A percentile compares a stretch with the other conserved stretches of the same genome.
phyloP scores from a whole-genome alignment of 164 flowering plant species.

The Tinospora cordifolia region DNA sequence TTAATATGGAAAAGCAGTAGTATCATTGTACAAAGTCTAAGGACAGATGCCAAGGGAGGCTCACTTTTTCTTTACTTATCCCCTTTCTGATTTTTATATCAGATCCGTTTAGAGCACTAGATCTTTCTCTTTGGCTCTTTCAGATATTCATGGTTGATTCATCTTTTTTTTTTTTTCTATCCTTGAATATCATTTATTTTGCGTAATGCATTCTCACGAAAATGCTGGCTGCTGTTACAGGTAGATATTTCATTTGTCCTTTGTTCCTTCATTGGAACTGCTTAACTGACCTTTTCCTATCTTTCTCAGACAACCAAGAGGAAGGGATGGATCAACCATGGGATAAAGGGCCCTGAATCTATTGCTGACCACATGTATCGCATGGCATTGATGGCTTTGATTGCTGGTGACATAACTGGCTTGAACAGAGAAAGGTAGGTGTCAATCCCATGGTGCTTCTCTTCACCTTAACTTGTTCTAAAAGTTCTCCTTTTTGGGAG shows the following conservation, averaged over 20 bases:
- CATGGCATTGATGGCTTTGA: slow-evolving; percentile 90
- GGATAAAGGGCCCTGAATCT: slow-evolving; percentile 87
- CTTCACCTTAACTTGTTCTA: too few species aligned
- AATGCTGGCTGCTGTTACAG: neutral
- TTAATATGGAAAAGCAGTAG: too few species aligned
- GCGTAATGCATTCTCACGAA: neutral
- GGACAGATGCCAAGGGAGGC: too few species aligned
- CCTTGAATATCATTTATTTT: neutral
- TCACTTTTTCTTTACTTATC: neutral
- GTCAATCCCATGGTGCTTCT: neutral
- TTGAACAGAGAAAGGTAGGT: slow-evolving; percentile 85
- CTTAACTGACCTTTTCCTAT: slow-evolving; percentile 1
- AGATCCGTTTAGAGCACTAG: neutral
- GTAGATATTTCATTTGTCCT: neutral
- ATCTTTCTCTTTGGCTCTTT: neutral
- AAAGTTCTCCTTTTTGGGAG: too few species aligned
- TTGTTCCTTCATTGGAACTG: neutral
- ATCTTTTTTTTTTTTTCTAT: neutral
- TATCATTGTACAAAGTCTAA: too few species aligned
- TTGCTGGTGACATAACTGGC: slow-evolving; percentile 73
- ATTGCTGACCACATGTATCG: slow-evolving; percentile 98
- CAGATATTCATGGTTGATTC: neutral
- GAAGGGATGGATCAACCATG: slow-evolving; percentile 94
- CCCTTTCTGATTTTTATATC: neutral
- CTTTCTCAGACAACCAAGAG: slow-evolving; percentile 71